Percentiles rank a stretch among this genome's conserved stretches.
These are phyloP conservation scores for Hanseniaspora pseudoguilliermondii DNA, from an alignment of 805 yeast genomes.

Conservation along the genomic window DNA sequence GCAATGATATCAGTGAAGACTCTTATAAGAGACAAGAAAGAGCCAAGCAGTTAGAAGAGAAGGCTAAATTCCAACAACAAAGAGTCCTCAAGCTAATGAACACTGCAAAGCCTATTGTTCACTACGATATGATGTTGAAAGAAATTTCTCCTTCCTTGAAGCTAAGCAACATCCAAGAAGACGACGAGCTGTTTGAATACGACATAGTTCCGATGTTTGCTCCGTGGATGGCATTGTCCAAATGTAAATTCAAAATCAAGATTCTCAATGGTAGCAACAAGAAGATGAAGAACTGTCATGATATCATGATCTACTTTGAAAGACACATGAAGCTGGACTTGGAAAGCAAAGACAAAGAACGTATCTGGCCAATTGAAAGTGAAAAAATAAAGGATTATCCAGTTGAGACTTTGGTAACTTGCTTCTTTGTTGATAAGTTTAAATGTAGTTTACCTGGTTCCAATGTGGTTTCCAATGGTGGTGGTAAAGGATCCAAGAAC, in stretches of 20 bases:
- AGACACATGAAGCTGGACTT: conserved; percentile 34
- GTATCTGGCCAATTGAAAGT: conserved; percentile 62
- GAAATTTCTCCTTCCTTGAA: conserved; percentile 35
- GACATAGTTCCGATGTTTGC: conserved; percentile 58
- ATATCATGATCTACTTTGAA: conserved; percentile 47
- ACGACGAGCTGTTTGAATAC: not conserved
- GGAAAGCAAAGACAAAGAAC: conserved; percentile 33
- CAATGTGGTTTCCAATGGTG: conserved; percentile 15
- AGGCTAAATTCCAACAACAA: conserved; percentile 31
- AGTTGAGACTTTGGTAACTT: conserved; percentile 52
- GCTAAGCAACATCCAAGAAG: conserved; percentile 33
- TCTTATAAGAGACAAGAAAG: conserved; percentile 22
- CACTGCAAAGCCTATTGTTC: conserved; percentile 33
- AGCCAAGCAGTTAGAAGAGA: conserved; percentile 18
- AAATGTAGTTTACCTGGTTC: conserved; percentile 43
- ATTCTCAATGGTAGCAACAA: conserved; percentile 66
- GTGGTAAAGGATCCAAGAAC: conserved; percentile 20
- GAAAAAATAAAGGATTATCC: conserved; percentile 43
- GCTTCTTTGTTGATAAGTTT: conserved; percentile 59
- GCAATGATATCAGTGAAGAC: conserved; percentile 20
- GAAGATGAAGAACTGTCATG: conserved; percentile 75
- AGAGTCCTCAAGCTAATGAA: conserved; percentile 26
- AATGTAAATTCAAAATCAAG: conserved; percentile 70
- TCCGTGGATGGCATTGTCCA: conserved; percentile 73
- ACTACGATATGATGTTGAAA: conserved; percentile 31